Evolutionary conservation across 2,329 filamentous ascomycete genomes (phyloP).

Genomic region (Endoconidiophora polonica): DNA sequence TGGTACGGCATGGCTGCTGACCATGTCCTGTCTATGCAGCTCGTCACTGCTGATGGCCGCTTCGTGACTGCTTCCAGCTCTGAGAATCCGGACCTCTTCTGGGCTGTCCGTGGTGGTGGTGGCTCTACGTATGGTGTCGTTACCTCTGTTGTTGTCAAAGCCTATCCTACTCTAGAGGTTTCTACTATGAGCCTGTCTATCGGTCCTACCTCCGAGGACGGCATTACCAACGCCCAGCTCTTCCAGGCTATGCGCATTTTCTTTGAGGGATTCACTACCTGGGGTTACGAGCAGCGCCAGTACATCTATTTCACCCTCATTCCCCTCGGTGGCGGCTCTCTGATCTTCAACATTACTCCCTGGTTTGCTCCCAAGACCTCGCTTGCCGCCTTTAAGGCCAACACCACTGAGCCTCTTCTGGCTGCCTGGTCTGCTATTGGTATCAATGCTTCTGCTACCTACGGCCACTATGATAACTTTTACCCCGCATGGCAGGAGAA

Average conservation of each 20-base stretch:
- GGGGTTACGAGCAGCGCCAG: constrained; percentile 13
- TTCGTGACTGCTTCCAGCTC: constrained; percentile 26
- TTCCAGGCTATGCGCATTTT: constrained; percentile 23
- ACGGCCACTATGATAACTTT: constrained; percentile 18
- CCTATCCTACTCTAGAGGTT: constrained; percentile 21
- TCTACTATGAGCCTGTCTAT: constrained; percentile 20
- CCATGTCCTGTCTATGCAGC: constrained; percentile 30
- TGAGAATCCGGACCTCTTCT: constrained; percentile 30
- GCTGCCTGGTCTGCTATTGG: constrained; percentile 24
- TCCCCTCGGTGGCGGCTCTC: constrained; percentile 16
- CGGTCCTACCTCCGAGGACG: constrained; percentile 20
- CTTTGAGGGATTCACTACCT: constrained; percentile 16
- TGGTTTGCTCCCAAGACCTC: constrained; percentile 17
- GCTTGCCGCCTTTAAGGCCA: constrained; percentile 21
- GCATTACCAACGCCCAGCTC: constrained; percentile 20
- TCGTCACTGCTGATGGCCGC: constrained; percentile 29
- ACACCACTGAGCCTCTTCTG: constrained; percentile 18
- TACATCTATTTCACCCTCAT: constrained; percentile 17
- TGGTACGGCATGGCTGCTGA: constrained; percentile 30
- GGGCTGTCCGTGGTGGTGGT: constrained; percentile 32
- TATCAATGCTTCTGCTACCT: constrained; percentile 15
- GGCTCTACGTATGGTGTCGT: constrained; percentile 28
- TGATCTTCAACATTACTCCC: constrained; percentile 20
- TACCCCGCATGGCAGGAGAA: constrained; percentile 19
- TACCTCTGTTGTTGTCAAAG: constrained; percentile 22